A percentile compares a stretch with the other conserved stretches of the same genome.
Evolutionary conservation across 1,284 basidiomycete species (phyloP).

Genomic region (Golubevia pallescens): DNA sequence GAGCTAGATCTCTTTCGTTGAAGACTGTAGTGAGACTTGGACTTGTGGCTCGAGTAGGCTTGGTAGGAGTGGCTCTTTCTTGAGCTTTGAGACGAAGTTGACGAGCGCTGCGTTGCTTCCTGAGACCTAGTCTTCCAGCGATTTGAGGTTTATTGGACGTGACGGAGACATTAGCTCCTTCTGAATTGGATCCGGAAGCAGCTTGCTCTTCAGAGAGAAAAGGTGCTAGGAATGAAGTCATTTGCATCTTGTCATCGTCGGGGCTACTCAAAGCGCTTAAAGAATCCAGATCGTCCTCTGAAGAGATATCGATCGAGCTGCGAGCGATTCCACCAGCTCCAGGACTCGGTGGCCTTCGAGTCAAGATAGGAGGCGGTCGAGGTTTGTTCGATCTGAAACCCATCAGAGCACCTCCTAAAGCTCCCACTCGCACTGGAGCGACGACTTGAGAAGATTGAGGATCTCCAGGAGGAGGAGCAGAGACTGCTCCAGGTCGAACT

Average conservation of each 20-base stretch:
- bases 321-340: neutral
- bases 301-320: neutral
- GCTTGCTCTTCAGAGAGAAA: neutral
- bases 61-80: constrained; percentile 45
- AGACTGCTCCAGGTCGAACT: neutral
- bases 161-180: neutral
- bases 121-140: neutral
- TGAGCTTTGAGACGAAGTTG: constrained; percentile 46
- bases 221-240: constrained; percentile 1
- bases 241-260: neutral
- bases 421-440: neutral
- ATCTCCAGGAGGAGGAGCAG: neutral
- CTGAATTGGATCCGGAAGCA: neutral
- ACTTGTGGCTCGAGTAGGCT: constrained; percentile 34
- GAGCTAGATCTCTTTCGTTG: constrained; percentile 15
- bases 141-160: neutral
- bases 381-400: neutral
- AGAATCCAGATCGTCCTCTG: neutral
- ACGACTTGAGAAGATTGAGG: neutral
- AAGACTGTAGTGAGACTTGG: constrained; percentile 29
- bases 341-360: neutral
- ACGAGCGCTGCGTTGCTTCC: constrained; percentile 22
- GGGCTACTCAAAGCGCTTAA: neutral
- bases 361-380: neutral
- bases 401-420: neutral